Evolutionary conservation across 1,139 yeast genomes (phyloP), one percentile per base, ranked within the genome.

Genomic region (Candida dubliniensis): DNA sequence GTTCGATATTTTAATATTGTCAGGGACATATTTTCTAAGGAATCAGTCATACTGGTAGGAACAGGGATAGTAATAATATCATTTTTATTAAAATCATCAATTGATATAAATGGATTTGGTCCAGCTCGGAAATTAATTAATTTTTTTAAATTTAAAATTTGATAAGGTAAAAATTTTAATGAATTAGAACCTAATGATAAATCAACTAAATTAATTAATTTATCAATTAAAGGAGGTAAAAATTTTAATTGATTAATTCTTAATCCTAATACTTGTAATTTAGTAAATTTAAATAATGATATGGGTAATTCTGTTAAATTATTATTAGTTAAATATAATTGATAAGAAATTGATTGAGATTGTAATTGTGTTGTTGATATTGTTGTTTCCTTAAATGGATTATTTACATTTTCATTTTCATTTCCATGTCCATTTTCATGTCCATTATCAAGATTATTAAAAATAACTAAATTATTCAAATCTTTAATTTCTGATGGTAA

Each of bases 401-500:
- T 5, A 5, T 18, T 18, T 18, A n/a, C n/a, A n/a, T n/a, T n/a
- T n/a, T n/a, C n/a, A n/a, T n/a, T n/a, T n/a, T n/a, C n/a, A n/a
- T n/a, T n/a, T n/a, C n/a, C n/a, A n/a, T n/a, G n/a, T n/a, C n/a
- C n/a, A n/a, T n/a, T n/a, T n/a, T n/a, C n/a, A n/a, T n/a, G n/a
- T n/a, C 5, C 23, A 18, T 18, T 18, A 18, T 18, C 23, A 18
- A 18, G 23, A 5, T 18, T 43, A n/a, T 36, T 43, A 48, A 74
- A 69, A 11, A 74, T 62, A 18, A 74, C 77, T 51, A 74, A 54
- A 44, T 71, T 67, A 50, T 73, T 67, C 51, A 74, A 55, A 50
- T 74, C 79, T 47, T 69, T 69, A 35, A 74, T 64, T 51, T 73
- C 78, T 39, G 69, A 71, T 0, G 79, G 79, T 4, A 74, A 54